These are phyloP conservation scores for Thinopyrum elongatum DNA, from an alignment of 176 grass and related monocot genomes.

Conservation along the genomic window DNA sequence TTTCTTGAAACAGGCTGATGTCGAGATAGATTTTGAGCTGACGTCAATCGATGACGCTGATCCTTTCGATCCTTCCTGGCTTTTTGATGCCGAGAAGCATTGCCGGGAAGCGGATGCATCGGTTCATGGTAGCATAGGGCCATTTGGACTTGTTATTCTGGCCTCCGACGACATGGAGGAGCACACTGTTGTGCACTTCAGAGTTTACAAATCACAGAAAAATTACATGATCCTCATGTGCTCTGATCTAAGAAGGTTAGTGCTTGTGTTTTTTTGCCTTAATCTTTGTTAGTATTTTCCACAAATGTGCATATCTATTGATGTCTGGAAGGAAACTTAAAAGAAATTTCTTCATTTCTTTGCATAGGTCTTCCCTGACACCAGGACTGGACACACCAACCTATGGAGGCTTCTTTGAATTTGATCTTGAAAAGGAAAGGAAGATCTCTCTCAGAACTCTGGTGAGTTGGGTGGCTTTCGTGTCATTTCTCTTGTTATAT, in stretches of 20 bases:
- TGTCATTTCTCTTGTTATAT: neutral
- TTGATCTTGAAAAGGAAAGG: neutral
- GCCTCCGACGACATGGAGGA: slow-evolving; percentile 61
- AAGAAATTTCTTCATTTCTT: too few relatives aligned
- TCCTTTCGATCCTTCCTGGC: slow-evolving; percentile 60
- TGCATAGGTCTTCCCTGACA: too few relatives aligned
- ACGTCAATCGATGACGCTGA: too few relatives aligned
- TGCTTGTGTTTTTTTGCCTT: neutral
- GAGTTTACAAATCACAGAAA: slow-evolving; percentile 55
- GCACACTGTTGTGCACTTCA: slow-evolving; percentile 61
- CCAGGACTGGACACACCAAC: too few relatives aligned
- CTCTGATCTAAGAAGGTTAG: slow-evolving; percentile 64
- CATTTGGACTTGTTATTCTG: slow-evolving; percentile 70
- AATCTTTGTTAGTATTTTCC: too few relatives aligned
- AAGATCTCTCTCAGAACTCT: neutral
- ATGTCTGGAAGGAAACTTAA: too few relatives aligned
- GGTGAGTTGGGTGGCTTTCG: neutral
- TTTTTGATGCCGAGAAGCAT: slow-evolving; percentile 50
- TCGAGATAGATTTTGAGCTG: too few relatives aligned
- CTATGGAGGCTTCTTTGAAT: too few relatives aligned
- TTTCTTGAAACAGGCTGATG: too few relatives aligned
- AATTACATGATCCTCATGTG: slow-evolving; percentile 61
- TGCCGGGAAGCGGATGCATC: slow-evolving; percentile 49
- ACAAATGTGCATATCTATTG: too few relatives aligned
- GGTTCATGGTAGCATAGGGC: slow-evolving; percentile 43